Conservation (phyloP, 805 yeast genomes). For the Starmerella khaoyaiensis region DNA sequence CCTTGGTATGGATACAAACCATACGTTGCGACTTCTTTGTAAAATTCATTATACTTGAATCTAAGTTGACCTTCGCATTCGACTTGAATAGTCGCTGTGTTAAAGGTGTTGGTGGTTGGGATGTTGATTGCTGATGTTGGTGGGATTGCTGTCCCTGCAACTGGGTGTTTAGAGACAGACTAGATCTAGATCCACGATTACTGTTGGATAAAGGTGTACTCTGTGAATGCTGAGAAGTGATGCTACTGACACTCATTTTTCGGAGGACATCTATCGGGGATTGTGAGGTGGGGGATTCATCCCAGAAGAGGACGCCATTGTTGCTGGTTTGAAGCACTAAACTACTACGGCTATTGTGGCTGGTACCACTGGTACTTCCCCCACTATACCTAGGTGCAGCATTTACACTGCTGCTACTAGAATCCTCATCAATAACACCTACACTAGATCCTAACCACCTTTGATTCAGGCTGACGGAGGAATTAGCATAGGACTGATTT, state of each 20-base stretch:
- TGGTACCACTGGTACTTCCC: neutral
- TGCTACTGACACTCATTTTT: constrained; percentile 16
- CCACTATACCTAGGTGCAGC: neutral
- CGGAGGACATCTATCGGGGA: constrained; percentile 19
- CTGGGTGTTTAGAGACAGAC: constrained; percentile 1
- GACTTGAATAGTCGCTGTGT: neutral
- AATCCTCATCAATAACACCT: constrained; percentile 12
- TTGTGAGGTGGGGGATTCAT: constrained; percentile 8
- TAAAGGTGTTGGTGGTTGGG: neutral
- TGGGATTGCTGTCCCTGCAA: neutral
- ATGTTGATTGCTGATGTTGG: neutral
- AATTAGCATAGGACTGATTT: no score
- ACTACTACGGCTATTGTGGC: constrained; percentile 1
- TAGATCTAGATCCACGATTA: constrained; percentile 2
- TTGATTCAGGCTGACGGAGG: constrained; percentile 4
- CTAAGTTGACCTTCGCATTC: no score
- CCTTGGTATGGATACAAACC: constrained; percentile 27
- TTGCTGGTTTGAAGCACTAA: constrained; percentile 1
- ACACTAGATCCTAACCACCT: constrained; percentile 8
- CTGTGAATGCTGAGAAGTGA: constrained; percentile 13
- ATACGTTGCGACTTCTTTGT: constrained; percentile 22
- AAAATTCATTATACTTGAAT: neutral
- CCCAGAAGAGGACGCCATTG: constrained; percentile 14
- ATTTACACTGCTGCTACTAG: neutral
- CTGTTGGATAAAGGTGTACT: neutral